Percentiles rank a stretch among this genome's conserved stretches.
These are phyloP conservation scores for Clavaria fumosa DNA, from an alignment of 768 basidiomycete genomes.

Conservation along the genomic window DNA sequence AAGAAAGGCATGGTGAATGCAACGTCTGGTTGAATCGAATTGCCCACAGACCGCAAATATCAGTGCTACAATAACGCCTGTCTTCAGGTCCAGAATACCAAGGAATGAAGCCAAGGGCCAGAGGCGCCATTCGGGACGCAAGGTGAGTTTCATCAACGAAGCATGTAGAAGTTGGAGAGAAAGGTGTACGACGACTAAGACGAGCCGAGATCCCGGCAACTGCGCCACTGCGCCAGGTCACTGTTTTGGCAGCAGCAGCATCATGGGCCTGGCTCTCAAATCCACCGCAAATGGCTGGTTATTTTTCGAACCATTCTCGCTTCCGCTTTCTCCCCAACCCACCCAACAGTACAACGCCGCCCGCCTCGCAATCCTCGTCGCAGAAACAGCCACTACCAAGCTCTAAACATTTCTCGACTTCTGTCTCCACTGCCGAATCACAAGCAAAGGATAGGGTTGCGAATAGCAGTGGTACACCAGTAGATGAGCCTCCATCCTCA, in stretches of 20 bases:
- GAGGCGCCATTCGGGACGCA: slow-evolving; percentile 71
- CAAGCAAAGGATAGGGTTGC: slow-evolving; percentile 27
- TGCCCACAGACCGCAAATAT: slow-evolving; percentile 64
- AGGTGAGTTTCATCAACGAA: slow-evolving; percentile 55
- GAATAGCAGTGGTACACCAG: slow-evolving; percentile 19
- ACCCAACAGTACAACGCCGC: slow-evolving; percentile 13
- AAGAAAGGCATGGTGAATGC: slow-evolving; percentile 8
- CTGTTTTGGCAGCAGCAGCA: too few relatives aligned
- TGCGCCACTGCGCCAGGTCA: too few relatives aligned
- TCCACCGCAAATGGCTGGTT: slow-evolving; percentile 66
- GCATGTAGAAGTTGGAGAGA: slow-evolving; percentile 14
- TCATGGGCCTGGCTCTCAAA: too few relatives aligned
- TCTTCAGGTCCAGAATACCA: slow-evolving; percentile 84
- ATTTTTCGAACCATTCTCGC: slow-evolving; percentile 74
- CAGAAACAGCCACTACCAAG: slow-evolving; percentile 28
- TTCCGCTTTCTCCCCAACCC: slow-evolving; percentile 53
- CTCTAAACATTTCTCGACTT: slow-evolving; percentile 66
- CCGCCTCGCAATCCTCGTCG: slow-evolving; percentile 13
- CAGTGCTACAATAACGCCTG: slow-evolving; percentile 75
- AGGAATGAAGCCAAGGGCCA: slow-evolving; percentile 75
- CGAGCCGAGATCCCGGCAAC: not conserved
- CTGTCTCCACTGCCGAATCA: slow-evolving; percentile 27
- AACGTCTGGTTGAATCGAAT: too few relatives aligned
- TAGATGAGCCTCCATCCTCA: slow-evolving; percentile 19
- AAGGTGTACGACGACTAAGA: slow-evolving; percentile 16